Evolutionary conservation across 345 rosid species (phyloP).

Genomic region (Cardiospermum halicacabum): DNA sequence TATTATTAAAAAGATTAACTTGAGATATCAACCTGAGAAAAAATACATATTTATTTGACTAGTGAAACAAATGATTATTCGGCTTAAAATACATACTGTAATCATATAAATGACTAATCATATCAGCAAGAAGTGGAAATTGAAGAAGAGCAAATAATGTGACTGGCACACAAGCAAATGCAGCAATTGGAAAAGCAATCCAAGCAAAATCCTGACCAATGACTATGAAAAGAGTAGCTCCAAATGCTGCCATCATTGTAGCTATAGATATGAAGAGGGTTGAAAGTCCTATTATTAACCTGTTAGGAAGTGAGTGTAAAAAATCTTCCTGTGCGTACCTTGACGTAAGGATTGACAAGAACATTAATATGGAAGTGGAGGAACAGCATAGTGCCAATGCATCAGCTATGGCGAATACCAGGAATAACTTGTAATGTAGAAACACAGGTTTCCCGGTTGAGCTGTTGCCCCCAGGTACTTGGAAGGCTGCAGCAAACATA

Average conservation of each 20-base stretch:
- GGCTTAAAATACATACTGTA: slow-evolving; percentile 8
- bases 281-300: slow-evolving; percentile 28
- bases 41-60: not conserved
- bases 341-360: slow-evolving; percentile 37
- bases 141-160: slow-evolving; percentile 25
- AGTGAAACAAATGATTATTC: not conserved
- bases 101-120: slow-evolving; percentile 13
- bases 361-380: slow-evolving; percentile 32
- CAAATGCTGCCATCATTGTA: slow-evolving; percentile 38
- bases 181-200: slow-evolving; percentile 10
- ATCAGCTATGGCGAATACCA: slow-evolving; percentile 23
- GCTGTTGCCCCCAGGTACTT: slow-evolving; percentile 36
- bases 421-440: slow-evolving; percentile 9
- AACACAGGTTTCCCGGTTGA: slow-evolving; percentile 23
- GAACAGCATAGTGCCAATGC: slow-evolving; percentile 31
- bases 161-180: slow-evolving; percentile 17
- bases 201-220: slow-evolving; percentile 20
- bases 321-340: slow-evolving; percentile 41
- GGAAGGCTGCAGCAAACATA: slow-evolving; percentile 40
- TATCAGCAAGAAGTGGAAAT: slow-evolving; percentile 28
- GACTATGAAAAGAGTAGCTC: slow-evolving; percentile 24
- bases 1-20: no score
- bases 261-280: slow-evolving; percentile 33
- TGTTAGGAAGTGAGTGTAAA: slow-evolving; percentile 28
- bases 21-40: no score